Evolutionary conservation across 2,329 filamentous ascomycete genomes (phyloP).

Genomic region (Pestalotiopsis sp.): DNA sequence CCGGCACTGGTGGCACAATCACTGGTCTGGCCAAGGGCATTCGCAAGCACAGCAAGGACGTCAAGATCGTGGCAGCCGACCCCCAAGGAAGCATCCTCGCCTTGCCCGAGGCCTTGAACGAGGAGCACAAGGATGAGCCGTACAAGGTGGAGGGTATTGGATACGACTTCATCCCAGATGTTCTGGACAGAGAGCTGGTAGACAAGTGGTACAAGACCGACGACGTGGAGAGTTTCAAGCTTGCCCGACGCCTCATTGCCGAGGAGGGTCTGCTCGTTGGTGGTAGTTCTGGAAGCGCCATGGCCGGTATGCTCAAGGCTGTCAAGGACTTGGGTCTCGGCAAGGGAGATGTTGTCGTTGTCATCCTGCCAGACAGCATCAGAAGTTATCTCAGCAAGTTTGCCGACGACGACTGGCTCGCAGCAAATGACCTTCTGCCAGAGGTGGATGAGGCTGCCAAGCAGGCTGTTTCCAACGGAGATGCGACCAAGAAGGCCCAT

Average conservation of each 20-base stretch:
- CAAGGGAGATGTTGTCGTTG: constrained; percentile 85
- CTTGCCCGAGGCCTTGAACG: constrained; percentile 75
- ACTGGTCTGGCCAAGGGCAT: constrained; percentile 84
- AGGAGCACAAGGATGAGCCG: constrained; percentile 74
- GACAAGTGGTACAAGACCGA: constrained; percentile 99
- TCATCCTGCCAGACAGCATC: constrained; percentile 92
- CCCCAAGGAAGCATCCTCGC: constrained; percentile 91
- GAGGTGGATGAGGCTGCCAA: constrained; percentile 43
- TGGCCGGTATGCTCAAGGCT: constrained; percentile 77
- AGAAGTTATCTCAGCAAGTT: constrained; percentile 98
- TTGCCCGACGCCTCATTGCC: constrained; percentile 84
- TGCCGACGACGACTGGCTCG: constrained; percentile 97
- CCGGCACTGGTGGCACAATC: constrained; percentile 93
- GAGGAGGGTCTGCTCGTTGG: constrained; percentile 94
- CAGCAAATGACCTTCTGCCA: constrained; percentile 90
- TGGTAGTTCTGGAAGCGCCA: constrained; percentile 89
- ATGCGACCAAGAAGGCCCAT: constrained; percentile 35
- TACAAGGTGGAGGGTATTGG: constrained; percentile 99
- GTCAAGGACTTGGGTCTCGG: constrained; percentile 74
- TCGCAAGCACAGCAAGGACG: constrained; percentile 78
- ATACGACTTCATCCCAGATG: constrained; percentile 97
- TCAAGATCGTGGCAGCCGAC: constrained; percentile 92
- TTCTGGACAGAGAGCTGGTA: constrained; percentile 76
- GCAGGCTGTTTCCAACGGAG: constrained; percentile 43
- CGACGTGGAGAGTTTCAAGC: constrained; percentile 86